Conservation (phyloP, 495 filamentous ascomycete genomes). For the Cudoniella acicularis region DNA sequence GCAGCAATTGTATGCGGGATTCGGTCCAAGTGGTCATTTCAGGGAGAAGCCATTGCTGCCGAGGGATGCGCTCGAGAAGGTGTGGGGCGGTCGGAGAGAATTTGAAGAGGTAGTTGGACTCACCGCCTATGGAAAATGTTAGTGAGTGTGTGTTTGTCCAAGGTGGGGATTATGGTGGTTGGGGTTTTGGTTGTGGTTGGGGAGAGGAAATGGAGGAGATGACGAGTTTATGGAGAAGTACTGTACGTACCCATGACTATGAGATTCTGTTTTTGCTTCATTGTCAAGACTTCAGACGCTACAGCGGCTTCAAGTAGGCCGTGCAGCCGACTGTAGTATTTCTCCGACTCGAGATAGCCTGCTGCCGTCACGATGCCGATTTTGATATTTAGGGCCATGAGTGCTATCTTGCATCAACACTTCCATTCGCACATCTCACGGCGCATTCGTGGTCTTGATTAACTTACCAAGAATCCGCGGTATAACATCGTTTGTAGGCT, state of each 20-base stretch:
- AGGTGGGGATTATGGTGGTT: no score
- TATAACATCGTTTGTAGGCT: slow-evolving; percentile 70
- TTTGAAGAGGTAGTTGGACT: slow-evolving; percentile 84
- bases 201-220: no score
- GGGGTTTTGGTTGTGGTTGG: no score
- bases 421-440: no score
- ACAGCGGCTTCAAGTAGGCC: slow-evolving; percentile 81
- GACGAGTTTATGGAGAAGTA: no score
- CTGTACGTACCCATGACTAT: slow-evolving; percentile 75
- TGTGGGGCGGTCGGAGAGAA: slow-evolving; percentile 55
- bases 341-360: slow-evolving; percentile 81
- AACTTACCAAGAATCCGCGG: slow-evolving; percentile 59
- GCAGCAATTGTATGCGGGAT: slow-evolving; percentile 66
- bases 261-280: slow-evolving; percentile 65
- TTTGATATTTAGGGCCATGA: slow-evolving; percentile 57
- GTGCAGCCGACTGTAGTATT: slow-evolving; percentile 79
- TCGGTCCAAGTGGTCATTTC: slow-evolving; percentile 86
- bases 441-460: not conserved
- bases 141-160: not conserved
- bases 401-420: no score
- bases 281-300: slow-evolving; percentile 50
- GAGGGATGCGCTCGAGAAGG: slow-evolving; percentile 59
- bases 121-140: slow-evolving; percentile 33
- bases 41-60: slow-evolving; percentile 72
- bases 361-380: slow-evolving; percentile 96